phyloP scores from a whole-genome alignment of 345 rosid genomes.

The Pelargonium nanum region DNA sequence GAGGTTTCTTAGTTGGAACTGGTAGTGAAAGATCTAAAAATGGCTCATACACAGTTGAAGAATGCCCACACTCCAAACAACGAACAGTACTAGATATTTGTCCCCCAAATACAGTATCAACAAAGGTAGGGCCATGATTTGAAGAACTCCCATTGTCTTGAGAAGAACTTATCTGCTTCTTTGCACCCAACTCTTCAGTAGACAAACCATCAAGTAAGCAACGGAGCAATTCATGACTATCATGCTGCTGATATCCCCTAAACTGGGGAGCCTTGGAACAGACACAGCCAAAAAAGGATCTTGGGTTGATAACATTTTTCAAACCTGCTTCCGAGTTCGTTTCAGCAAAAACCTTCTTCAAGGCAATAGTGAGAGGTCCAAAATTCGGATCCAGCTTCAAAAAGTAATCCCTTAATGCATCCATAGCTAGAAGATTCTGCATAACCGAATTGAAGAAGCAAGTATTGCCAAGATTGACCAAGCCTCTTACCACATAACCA shows the following conservation, averaged over 20 bases:
- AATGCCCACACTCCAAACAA: constrained; percentile 78
- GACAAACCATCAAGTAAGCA: constrained; percentile 79
- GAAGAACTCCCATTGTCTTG: constrained; percentile 22
- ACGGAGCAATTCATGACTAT: constrained; percentile 85
- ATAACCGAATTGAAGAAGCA: constrained; percentile 92
- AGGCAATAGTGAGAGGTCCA: constrained; percentile 53
- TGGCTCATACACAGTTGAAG: constrained; percentile 83
- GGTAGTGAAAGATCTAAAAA: constrained; percentile 92
- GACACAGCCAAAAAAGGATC: constrained; percentile 47
- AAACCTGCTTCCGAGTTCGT: constrained; percentile 43
- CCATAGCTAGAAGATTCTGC: constrained; percentile 82
- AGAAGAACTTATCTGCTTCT: constrained; percentile 33
- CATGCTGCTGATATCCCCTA: constrained; percentile 90
- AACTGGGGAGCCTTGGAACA: constrained; percentile 87
- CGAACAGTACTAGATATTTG: constrained; percentile 73
- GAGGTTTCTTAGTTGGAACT: constrained; percentile 70
- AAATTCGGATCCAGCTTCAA: constrained; percentile 34
- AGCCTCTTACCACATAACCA: constrained; percentile 57
- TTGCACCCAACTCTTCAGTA: constrained; percentile 54
- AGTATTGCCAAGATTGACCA: constrained; percentile 90
- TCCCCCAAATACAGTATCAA: constrained; percentile 81
- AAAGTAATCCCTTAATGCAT: constrained; percentile 45
- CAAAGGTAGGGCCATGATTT: constrained; percentile 41
- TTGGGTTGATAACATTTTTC: constrained; percentile 67
- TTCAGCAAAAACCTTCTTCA: constrained; percentile 70